Evolutionary conservation across 2,329 filamentous ascomycete genomes (phyloP), one percentile per base, ranked within the genome.

Genomic region (Paraconiothyrium brasiliense): DNA sequence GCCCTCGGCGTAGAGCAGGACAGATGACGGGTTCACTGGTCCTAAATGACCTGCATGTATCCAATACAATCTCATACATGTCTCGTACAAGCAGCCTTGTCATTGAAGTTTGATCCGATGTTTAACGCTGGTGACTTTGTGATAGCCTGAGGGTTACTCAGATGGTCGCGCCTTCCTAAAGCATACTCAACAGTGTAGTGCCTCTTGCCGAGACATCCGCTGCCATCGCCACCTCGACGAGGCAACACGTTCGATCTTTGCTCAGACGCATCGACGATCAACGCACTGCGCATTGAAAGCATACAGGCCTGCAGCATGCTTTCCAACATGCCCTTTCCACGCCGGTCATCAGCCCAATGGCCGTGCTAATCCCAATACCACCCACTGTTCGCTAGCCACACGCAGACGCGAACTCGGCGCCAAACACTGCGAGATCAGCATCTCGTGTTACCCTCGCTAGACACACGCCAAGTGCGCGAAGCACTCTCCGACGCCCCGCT

Each of bases 1-100:
- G 66, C 68, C 61, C 51, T 41, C 10, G 37, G 63, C 67, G 69
- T 74, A 54, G 71, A 75, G 74, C 72, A 58, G 67, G 71, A 66
- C 70, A 73, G 73, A 73, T 72, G 68, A 71, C 65, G 68, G 65
- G 70, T 67, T 49, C 32, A 22, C 14, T 13, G 20, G 46, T 30
- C 47, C 14, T 35, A 32, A 7, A 30, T 47, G 27, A 37, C 35
- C 54, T 49, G 24, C 44, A 50, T 56, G 44, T 60, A 54, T 60
- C 43, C 37, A 52, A 47, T 32, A 35, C 39, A 51, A 50, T 50
- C 50, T 14, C 14, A 49, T 41, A 35, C 16, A 52, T 50, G 24
- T 24, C 24, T 7, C 16, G 24, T 13, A 16, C 3, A 3, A n/a
- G 13, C 13, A 43, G 7, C 13, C 32, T n/a, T 32, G 4, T n/a